Evolutionary conservation across 768 basidiomycete genomes (phyloP).

Genomic region (Boletellus emodensis): DNA sequence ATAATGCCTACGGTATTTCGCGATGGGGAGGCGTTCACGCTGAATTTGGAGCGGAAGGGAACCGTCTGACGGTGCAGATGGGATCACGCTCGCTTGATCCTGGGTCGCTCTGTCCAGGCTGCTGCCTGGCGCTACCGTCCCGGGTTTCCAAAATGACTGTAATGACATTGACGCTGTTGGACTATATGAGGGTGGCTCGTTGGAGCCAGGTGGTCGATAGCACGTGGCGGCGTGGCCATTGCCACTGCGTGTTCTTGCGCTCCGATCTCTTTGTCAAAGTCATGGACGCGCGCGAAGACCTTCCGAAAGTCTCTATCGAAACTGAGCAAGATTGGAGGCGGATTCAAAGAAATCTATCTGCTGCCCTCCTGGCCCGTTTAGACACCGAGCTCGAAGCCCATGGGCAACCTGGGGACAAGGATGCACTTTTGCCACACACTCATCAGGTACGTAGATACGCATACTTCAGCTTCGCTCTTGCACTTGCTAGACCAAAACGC

Average conservation of each 20-base stretch:
- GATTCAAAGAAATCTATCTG: slow-evolving; percentile 50
- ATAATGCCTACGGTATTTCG: slow-evolving; percentile 64
- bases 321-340: slow-evolving; percentile 64
- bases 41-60: slow-evolving; percentile 67
- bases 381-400: slow-evolving; percentile 43
- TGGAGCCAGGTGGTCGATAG: background rate
- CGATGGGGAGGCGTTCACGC: slow-evolving; percentile 82
- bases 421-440: slow-evolving; percentile 45
- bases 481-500: background rate
- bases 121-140: slow-evolving; percentile 79
- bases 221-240: background rate
- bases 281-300: slow-evolving; percentile 38
- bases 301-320: slow-evolving; percentile 58
- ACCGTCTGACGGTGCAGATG: slow-evolving; percentile 54
- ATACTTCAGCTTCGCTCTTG: background rate
- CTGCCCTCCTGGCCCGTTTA: slow-evolving; percentile 43
- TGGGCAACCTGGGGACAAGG: slow-evolving; percentile 41
- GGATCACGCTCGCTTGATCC: slow-evolving; percentile 66
- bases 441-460: slow-evolving; percentile 39
- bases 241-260: background rate
- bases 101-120: slow-evolving; percentile 80
- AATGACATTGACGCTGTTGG: slow-evolving; percentile 37
- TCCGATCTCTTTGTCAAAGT: too few relatives aligned
- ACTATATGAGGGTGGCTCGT: background rate
- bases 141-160: slow-evolving; percentile 87